These are phyloP conservation scores for Mycogone perniciosa DNA, from an alignment of 2,329 filamentous ascomycete species.

Conservation along the genomic window DNA sequence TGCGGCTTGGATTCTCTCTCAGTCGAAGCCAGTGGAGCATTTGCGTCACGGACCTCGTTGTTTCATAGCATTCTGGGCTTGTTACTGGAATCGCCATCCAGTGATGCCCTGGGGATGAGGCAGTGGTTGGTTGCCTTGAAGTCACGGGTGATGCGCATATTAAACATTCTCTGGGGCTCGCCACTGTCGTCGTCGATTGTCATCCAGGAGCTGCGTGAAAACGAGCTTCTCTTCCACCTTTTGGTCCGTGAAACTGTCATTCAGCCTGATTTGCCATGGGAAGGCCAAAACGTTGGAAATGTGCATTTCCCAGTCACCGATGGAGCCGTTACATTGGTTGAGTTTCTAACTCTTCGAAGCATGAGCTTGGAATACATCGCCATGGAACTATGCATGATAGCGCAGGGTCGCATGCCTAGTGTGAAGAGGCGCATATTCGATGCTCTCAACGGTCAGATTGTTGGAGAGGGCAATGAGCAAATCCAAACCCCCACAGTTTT, in stretches of 20 bases:
- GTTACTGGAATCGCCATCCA: conserved; percentile 62
- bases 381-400: conserved; percentile 73
- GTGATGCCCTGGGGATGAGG: conserved; percentile 53
- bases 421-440: conserved; percentile 63
- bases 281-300: conserved; percentile 54
- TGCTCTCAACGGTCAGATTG: conserved; percentile 71
- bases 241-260: conserved; percentile 68
- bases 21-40: conserved; percentile 61
- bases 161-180: conserved; percentile 79
- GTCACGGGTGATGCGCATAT: conserved; percentile 62
- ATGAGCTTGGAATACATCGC: conserved; percentile 79
- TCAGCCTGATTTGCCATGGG: conserved; percentile 64
- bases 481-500: conserved; percentile 72
- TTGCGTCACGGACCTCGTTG: conserved; percentile 65
- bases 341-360: conserved; percentile 72
- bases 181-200: conserved; percentile 69
- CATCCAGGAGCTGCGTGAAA: conserved; percentile 70
- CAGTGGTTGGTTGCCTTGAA: conserved; percentile 66
- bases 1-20: conserved; percentile 66
- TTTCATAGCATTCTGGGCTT: conserved; percentile 76
- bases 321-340: conserved; percentile 62
- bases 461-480: conserved; percentile 58
- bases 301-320: conserved; percentile 63
- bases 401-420: conserved; percentile 62
- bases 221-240: conserved; percentile 73